phyloP scores from a whole-genome alignment of 352 stramenopile genomes.

The Pythium rishiriense region DNA sequence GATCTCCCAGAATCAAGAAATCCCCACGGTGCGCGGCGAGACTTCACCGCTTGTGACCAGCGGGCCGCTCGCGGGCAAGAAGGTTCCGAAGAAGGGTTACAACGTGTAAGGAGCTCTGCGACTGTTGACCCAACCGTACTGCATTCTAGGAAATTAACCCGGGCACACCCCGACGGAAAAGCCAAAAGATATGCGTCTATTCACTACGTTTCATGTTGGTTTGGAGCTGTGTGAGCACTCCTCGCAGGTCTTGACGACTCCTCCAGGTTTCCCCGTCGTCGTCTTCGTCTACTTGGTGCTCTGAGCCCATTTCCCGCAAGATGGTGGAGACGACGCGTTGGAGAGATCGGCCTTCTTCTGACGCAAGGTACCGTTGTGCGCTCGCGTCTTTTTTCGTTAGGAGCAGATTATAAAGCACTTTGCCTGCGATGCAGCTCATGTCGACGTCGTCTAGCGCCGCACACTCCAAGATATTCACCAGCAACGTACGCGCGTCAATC shows the following conservation, averaged over 20 bases:
- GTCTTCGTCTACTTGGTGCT: constrained; percentile 18
- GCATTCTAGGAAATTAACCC: too few species aligned
- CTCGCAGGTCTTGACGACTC: constrained; percentile 32
- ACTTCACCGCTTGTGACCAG: constrained; percentile 42
- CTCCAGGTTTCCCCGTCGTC: background rate
- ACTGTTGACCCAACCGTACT: too few species aligned
- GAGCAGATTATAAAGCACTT: constrained; percentile 86
- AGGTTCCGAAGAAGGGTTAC: constrained; percentile 19
- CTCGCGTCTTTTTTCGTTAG: constrained; percentile 26
- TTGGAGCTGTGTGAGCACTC: constrained; percentile 52
- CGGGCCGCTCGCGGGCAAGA: background rate
- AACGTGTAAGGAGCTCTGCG: constrained; percentile 25
- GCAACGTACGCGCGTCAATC: constrained; percentile 40
- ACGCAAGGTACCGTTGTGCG: background rate
- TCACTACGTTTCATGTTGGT: constrained; percentile 28
- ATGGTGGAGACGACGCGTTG: constrained; percentile 34
- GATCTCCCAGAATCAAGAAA: constrained; percentile 24
- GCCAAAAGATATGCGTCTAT: background rate
- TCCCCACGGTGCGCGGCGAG: constrained; percentile 35
- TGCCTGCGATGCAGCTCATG: constrained; percentile 77
- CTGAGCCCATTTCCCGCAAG: constrained; percentile 29
- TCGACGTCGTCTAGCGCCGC: constrained; percentile 60
- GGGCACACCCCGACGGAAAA: too few species aligned
- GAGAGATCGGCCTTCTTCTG: constrained; percentile 21
- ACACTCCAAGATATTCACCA: constrained; percentile 59